Evolutionary conservation across 352 stramenopile species (phyloP).

Genomic region (Thraustotheca clavata): DNA sequence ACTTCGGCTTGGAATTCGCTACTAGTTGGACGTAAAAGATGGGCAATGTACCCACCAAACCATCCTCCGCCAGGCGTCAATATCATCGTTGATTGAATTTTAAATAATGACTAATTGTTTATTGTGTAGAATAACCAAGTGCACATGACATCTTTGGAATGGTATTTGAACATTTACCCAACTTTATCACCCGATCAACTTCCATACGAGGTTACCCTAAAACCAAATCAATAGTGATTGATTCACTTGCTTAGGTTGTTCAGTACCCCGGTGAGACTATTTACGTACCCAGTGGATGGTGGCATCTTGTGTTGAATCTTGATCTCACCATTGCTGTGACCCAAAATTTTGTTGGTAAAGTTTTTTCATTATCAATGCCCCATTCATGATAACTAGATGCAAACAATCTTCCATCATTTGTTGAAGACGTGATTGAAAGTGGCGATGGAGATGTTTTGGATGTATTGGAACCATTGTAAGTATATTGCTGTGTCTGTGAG

Average conservation of each 20-base stretch:
- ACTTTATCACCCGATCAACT: constrained; percentile 61
- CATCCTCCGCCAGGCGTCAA: constrained; percentile 56
- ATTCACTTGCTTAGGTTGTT: constrained; percentile 86
- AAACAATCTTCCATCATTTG: constrained; percentile 68
- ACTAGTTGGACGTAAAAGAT: constrained; percentile 90
- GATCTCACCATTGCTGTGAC: constrained; percentile 92
- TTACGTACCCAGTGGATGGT: constrained; percentile 96
- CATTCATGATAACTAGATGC: constrained; percentile 30
- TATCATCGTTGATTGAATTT: constrained; percentile 52
- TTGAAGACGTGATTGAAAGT: constrained; percentile 58
- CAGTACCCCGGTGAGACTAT: constrained; percentile 93
- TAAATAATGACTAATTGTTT: constrained; percentile 44
- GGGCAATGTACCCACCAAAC: constrained; percentile 92
- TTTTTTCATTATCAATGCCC: neutral
- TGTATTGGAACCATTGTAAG: constrained; percentile 37
- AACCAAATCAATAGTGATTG: constrained; percentile 95
- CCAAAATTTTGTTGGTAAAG: constrained; percentile 85
- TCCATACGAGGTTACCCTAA: constrained; percentile 84
- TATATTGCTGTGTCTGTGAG: neutral
- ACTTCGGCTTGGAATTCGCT: constrained; percentile 96
- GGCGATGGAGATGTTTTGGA: constrained; percentile 48
- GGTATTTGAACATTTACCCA: constrained; percentile 81
- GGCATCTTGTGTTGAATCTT: constrained; percentile 96
- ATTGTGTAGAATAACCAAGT: constrained; percentile 4
- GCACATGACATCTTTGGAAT: constrained; percentile 73